Conservation (phyloP, 352 stramenopile species). For the Pythium oligandrum region DNA sequence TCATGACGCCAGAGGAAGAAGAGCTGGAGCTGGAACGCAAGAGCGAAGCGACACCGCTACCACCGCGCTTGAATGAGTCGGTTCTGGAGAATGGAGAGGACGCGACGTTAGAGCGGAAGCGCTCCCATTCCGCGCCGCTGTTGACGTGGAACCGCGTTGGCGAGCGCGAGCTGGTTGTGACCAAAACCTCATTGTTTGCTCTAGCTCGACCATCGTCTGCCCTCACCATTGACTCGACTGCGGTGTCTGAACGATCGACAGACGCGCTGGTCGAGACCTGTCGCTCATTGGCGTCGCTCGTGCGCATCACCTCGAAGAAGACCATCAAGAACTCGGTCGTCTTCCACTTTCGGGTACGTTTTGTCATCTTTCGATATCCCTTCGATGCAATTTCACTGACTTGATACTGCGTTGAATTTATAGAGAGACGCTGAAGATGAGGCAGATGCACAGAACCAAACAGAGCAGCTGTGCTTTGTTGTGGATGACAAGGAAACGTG, state of each 20-base stretch:
- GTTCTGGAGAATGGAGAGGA: too few relatives aligned
- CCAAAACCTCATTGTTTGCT: constrained; percentile 35
- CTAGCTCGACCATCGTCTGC: constrained; percentile 17
- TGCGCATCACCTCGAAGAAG: constrained; percentile 50
- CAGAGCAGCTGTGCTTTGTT: constrained; percentile 29
- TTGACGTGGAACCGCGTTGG: constrained; percentile 32
- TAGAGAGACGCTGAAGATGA: constrained; percentile 8
- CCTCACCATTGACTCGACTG: constrained; percentile 1
- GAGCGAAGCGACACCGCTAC: too few relatives aligned
- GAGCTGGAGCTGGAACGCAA: too few relatives aligned
- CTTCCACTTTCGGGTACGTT: constrained; percentile 70
- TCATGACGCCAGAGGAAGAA: constrained; percentile 3
- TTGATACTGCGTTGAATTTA: neutral
- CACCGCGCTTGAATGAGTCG: too few relatives aligned
- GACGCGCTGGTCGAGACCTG: constrained; percentile 59
- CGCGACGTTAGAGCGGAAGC: too few relatives aligned
- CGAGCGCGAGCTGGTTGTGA: constrained; percentile 70
- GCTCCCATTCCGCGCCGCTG: neutral
- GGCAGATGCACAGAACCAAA: constrained; percentile 2
- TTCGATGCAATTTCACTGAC: too few relatives aligned
- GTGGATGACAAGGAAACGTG: constrained; percentile 27
- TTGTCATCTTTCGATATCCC: neutral
- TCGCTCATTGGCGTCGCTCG: constrained; percentile 43
- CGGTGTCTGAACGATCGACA: neutral
- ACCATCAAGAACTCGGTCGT: constrained; percentile 59